Evolutionary conservation across 768 basidiomycete genomes (phyloP).

Genomic region (Kwoniella mangroviensis): DNA sequence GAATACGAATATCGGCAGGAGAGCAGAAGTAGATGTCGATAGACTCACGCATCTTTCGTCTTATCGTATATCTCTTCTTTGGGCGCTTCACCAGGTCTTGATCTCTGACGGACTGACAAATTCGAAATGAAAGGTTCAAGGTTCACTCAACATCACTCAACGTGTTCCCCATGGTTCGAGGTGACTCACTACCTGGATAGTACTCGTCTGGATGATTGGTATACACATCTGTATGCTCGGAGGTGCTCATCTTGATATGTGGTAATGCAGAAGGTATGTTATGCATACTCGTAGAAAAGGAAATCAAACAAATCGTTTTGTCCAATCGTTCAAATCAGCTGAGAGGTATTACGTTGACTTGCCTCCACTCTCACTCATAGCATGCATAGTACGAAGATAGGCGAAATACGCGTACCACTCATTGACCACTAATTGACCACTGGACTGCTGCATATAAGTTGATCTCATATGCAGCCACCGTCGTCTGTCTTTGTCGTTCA

Average conservation of each 20-base stretch:
- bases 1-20: neutral
- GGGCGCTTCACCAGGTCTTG: constrained; percentile 39
- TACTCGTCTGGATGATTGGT: constrained; percentile 28
- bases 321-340: neutral
- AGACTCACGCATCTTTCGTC: constrained; percentile 37
- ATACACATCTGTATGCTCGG: constrained; percentile 25
- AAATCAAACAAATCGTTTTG: too few species aligned
- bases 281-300: too few species aligned
- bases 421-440: too few species aligned
- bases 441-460: neutral
- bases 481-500: neutral
- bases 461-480: neutral
- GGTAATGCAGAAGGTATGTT: neutral
- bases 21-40: neutral
- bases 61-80: constrained; percentile 41
- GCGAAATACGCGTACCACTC: constrained; percentile 8
- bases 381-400: constrained; percentile 4
- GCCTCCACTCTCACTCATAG: too few species aligned
- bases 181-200: constrained; percentile 40
- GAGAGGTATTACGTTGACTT: neutral
- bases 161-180: neutral
- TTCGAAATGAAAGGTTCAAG: neutral
- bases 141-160: neutral
- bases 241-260: neutral
- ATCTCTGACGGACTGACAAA: constrained; percentile 28